These are phyloP conservation scores for Chaetomiaceae sp. DNA, from an alignment of 2,329 filamentous ascomycete species.

Conservation along the genomic window DNA sequence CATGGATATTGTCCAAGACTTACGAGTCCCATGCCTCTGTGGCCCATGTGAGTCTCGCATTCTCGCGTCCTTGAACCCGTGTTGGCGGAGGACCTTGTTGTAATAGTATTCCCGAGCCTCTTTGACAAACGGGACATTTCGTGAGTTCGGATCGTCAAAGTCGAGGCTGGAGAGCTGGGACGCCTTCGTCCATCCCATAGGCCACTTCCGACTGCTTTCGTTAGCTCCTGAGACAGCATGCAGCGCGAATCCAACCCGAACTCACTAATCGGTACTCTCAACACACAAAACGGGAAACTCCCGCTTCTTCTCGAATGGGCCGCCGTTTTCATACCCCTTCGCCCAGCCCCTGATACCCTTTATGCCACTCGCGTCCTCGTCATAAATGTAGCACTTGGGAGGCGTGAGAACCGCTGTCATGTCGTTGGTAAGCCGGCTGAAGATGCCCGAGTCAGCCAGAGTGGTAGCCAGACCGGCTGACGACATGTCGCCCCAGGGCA, in stretches of 20 bases:
- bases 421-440: slow-evolving; percentile 20
- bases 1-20: no score
- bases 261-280: slow-evolving; percentile 30
- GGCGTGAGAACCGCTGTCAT: background rate
- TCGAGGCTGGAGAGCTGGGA: slow-evolving; percentile 22
- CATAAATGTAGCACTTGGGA: slow-evolving; percentile 34
- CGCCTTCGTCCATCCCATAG: slow-evolving; percentile 25
- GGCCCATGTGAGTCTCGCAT: background rate
- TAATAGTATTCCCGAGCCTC: slow-evolving; percentile 19
- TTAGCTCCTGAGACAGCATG: background rate
- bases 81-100: background rate
- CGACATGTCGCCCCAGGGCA: slow-evolving; percentile 33
- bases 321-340: slow-evolving; percentile 34
- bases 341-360: slow-evolving; percentile 35
- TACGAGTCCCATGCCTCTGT: background rate
- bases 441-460: slow-evolving; percentile 30
- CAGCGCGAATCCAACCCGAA: slow-evolving; percentile 3
- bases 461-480: slow-evolving; percentile 28
- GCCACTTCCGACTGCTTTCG: background rate
- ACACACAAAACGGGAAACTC: slow-evolving; percentile 39
- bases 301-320: slow-evolving; percentile 30
- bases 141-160: slow-evolving; percentile 18
- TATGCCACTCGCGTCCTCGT: slow-evolving; percentile 21
- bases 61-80: background rate
- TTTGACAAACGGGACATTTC: slow-evolving; percentile 17